Percentiles rank a stretch among this genome's conserved stretches.
These are phyloP conservation scores for Fusarium transvaalense DNA, from an alignment of 2,329 filamentous ascomycete species.

Conservation along the genomic window DNA sequence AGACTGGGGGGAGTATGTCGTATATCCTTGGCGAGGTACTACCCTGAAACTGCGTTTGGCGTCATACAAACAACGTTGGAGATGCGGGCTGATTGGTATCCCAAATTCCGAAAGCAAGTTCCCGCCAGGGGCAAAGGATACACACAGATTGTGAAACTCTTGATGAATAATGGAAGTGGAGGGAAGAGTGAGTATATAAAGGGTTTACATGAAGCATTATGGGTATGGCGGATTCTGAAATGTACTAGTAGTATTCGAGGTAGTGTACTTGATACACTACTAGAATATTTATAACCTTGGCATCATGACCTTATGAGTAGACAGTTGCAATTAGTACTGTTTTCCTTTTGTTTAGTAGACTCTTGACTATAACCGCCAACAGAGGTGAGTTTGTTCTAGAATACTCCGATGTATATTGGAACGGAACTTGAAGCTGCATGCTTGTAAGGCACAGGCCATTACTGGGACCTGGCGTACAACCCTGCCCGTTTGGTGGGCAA, in stretches of 20 bases:
- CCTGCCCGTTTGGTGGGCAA: conserved; percentile 3
- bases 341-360: background rate
- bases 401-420: background rate
- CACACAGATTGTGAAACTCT: conserved; percentile 24
- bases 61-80: conserved; percentile 6
- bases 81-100: conserved; percentile 1
- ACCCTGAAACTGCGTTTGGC: background rate
- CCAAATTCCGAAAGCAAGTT: conserved; percentile 16
- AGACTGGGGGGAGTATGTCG: background rate
- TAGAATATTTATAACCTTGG: background rate
- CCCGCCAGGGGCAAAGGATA: conserved; percentile 7
- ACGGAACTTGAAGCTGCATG: background rate
- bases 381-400: background rate
- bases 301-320: background rate
- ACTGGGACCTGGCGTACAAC: conserved; percentile 2
- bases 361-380: background rate
- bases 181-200: background rate
- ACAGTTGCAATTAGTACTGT: background rate
- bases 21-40: background rate
- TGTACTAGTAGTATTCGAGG: too few relatives aligned
- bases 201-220: background rate
- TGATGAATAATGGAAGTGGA: background rate
- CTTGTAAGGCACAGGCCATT: background rate
- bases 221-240: too few relatives aligned
- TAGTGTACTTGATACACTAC: background rate